These are phyloP conservation scores for Cyberlindnera lachancei DNA, from an alignment of 805 yeast genomes.

Conservation along the genomic window DNA sequence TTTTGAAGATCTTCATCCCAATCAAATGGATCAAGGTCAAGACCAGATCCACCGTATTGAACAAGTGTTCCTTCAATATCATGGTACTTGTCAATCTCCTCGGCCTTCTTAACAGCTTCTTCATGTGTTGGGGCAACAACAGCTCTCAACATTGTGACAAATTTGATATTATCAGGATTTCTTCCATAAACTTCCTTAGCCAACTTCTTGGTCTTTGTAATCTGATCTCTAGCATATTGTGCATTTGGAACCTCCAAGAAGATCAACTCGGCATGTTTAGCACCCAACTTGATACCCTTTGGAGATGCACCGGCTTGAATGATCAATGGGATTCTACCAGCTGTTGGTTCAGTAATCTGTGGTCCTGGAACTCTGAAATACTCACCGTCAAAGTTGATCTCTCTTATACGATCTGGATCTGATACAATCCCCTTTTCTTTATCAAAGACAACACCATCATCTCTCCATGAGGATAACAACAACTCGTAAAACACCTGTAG, in stretches of 20 bases:
- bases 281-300: constrained; percentile 35
- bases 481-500: constrained; percentile 35
- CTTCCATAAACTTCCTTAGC: constrained; percentile 31
- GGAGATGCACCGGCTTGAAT: constrained; percentile 39
- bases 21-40: constrained; percentile 38
- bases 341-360: constrained; percentile 34
- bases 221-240: constrained; percentile 23
- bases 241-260: constrained; percentile 28
- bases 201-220: constrained; percentile 25
- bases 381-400: constrained; percentile 35
- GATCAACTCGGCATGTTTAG: constrained; percentile 35
- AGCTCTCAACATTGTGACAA: constrained; percentile 30
- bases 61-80: constrained; percentile 36
- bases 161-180: constrained; percentile 32
- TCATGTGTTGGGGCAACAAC: constrained; percentile 33
- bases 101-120: constrained; percentile 31
- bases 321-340: constrained; percentile 36
- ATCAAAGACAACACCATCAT: constrained; percentile 29
- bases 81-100: constrained; percentile 26
- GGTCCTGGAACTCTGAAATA: constrained; percentile 34
- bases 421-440: constrained; percentile 27
- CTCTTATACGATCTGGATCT: constrained; percentile 34
- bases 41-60: constrained; percentile 41
- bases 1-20: constrained; percentile 35
- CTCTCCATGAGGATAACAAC: constrained; percentile 38